A percentile compares a stretch with the other conserved stretches of the same genome.
These are phyloP conservation scores for Venturia oleaginea DNA, from an alignment of 2,329 filamentous ascomycete genomes.

Conservation along the genomic window DNA sequence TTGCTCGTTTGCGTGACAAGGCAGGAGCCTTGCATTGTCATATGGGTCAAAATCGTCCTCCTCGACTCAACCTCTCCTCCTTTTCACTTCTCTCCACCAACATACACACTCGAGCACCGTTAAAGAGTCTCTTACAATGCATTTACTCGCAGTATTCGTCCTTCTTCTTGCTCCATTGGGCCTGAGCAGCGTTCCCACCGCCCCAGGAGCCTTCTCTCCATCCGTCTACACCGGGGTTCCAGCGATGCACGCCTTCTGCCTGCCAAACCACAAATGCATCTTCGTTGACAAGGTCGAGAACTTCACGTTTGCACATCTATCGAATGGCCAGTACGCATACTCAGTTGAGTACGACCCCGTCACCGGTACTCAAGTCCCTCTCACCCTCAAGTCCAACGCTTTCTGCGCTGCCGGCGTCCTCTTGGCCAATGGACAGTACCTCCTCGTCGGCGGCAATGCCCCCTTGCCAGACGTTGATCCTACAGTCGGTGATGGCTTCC, in stretches of 20 bases:
- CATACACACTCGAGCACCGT: background rate
- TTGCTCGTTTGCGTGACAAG: background rate
- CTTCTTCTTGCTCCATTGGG: background rate
- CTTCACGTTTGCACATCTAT: constrained; percentile 47
- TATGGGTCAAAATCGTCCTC: background rate
- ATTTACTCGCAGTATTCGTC: background rate
- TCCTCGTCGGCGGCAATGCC: constrained; percentile 50
- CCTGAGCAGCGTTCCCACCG: background rate
- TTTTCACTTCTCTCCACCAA: background rate
- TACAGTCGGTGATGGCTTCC: constrained; percentile 51
- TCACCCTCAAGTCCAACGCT: constrained; percentile 49
- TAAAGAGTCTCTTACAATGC: background rate
- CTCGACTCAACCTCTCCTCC: background rate
- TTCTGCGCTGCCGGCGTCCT: constrained; percentile 54
- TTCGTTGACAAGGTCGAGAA: constrained; percentile 58
- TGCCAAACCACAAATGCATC: constrained; percentile 49
- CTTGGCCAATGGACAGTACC: constrained; percentile 46
- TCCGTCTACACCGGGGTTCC: constrained; percentile 52
- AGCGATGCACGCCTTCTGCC: constrained; percentile 52
- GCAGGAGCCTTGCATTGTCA: background rate
- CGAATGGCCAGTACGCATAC: constrained; percentile 49
- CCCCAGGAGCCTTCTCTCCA: constrained; percentile 38
- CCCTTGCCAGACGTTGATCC: constrained; percentile 47
- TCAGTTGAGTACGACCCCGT: constrained; percentile 50
- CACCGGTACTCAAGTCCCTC: constrained; percentile 37